Evolutionary conservation across 208 protist genomes (phyloP).

Genomic region (Hexamita inflata): DNA sequence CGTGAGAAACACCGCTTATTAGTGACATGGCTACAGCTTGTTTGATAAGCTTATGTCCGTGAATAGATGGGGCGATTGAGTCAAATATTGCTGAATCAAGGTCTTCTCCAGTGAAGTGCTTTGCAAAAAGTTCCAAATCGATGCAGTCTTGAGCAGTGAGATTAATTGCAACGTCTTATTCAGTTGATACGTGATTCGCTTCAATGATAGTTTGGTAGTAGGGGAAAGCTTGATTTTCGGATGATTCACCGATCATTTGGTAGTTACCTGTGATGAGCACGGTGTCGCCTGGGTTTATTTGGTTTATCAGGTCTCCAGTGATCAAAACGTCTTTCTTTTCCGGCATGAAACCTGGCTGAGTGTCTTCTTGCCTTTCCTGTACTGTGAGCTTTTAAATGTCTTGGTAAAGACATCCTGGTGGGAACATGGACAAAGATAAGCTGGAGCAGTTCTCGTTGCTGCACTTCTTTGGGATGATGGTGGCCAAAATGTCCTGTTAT

Average conservation of each 20-base stretch:
- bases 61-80: slow-evolving; percentile 90
- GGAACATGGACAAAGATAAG: neutral
- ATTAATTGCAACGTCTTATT: neutral
- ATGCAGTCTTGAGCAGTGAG: neutral
- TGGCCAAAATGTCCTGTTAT: no score
- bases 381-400: slow-evolving; percentile 4
- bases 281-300: neutral
- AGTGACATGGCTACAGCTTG: slow-evolving; percentile 79
- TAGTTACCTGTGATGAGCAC: neutral
- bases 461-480: slow-evolving; percentile 1
- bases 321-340: slow-evolving; percentile 7
- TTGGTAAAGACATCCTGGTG: neutral
- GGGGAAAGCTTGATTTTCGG: slow-evolving; percentile 51
- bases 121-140: neutral
- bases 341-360: neutral
- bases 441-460: neutral
- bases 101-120: neutral
- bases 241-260: neutral
- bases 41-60: slow-evolving; percentile 85
- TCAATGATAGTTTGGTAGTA: slow-evolving; percentile 10
- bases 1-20: slow-evolving; percentile 8
- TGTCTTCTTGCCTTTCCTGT: neutral
- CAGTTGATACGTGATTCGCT: neutral
- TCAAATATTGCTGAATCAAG: slow-evolving; percentile 4
- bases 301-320: slow-evolving; percentile 12